Evolutionary conservation across 2,329 filamentous ascomycete species (phyloP), one percentile per base, ranked within the genome.

Genomic region (Colletotrichum plurivorum): DNA sequence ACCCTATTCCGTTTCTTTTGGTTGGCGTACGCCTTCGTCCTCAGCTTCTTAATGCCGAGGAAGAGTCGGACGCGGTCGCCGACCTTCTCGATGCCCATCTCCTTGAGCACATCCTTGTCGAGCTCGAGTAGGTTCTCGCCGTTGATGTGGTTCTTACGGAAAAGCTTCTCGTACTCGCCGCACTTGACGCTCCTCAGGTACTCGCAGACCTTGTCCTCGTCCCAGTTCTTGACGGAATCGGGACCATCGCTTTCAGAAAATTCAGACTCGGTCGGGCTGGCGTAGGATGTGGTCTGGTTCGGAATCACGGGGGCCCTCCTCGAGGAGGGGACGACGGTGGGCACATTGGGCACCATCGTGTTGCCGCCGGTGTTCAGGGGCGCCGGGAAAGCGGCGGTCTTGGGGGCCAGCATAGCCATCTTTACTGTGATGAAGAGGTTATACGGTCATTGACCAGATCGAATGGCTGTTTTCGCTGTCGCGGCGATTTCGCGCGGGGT

Each of bases 1-100:
- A 97, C 95, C 84, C 95, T 89, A 84, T 97, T 94, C 70, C 94
- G 90, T 83, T 94, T 94, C 81, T 93, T 94, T 75, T 92, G 90
- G 75, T 92, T 93, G 68, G 92, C 89, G 73, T 92, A 92, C 5
- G 92, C 89, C 79, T 90, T 93, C 64, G 91, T 94, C 72, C 93
- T 87, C 65, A 96, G 84, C 79, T 94, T 93, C 83, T 95, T 95
- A 77, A 95, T 94, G 73, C 92, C 91, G 71, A 95, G 87, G 76
- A 94, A 95, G 70, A 99, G 92, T 71, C 95, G 93, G 43, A 99
- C 95, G 62, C 96, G 91, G 80, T 99, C 96, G 72, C 96, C 96
- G 73, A 99, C 93, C 82, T 98, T 99, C 74, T 97, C 97, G 74
- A 99, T 95, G 51, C 96, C 96, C 90, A 99, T 97, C 80, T 99